Conservation (phyloP, 306 rosid species). For the Lupinus albus region DNA sequence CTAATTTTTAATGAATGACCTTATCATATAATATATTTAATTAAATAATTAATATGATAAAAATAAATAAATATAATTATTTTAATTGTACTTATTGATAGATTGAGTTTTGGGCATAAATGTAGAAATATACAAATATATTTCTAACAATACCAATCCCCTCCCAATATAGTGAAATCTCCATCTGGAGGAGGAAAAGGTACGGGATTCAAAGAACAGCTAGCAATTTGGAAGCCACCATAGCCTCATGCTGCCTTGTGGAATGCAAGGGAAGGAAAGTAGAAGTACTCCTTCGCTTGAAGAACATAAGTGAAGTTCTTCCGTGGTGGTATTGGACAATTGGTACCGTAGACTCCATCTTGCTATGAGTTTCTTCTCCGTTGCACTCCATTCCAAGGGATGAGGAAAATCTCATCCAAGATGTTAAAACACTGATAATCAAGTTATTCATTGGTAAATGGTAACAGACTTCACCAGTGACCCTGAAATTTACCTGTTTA, state of each 20-base stretch:
- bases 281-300: slow-evolving; percentile 88
- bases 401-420: slow-evolving; percentile 83
- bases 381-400: slow-evolving; percentile 86
- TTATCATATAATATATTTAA: too few species aligned
- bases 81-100: too few species aligned
- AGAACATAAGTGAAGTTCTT: slow-evolving; percentile 74
- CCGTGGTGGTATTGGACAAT: slow-evolving; percentile 88
- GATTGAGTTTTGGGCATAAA: too few species aligned
- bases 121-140: too few species aligned
- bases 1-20: too few species aligned
- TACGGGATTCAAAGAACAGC: slow-evolving; percentile 74
- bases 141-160: slow-evolving; percentile 96
- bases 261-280: slow-evolving; percentile 79
- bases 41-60: too few species aligned
- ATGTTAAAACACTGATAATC: slow-evolving; percentile 73
- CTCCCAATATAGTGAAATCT: slow-evolving; percentile 74
- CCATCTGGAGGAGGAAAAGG: slow-evolving; percentile 83
- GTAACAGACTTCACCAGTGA: slow-evolving; percentile 79
- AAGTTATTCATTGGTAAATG: slow-evolving; percentile 85
- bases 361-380: slow-evolving; percentile 92
- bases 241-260: slow-evolving; percentile 93
- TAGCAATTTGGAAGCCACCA: slow-evolving; percentile 66
- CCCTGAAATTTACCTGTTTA: slow-evolving; percentile 89
- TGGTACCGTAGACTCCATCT: slow-evolving; percentile 90
- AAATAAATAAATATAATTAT: too few species aligned